Conservation (phyloP, 495 filamentous ascomycete genomes). For the Aspergillus nidulans region DNA sequence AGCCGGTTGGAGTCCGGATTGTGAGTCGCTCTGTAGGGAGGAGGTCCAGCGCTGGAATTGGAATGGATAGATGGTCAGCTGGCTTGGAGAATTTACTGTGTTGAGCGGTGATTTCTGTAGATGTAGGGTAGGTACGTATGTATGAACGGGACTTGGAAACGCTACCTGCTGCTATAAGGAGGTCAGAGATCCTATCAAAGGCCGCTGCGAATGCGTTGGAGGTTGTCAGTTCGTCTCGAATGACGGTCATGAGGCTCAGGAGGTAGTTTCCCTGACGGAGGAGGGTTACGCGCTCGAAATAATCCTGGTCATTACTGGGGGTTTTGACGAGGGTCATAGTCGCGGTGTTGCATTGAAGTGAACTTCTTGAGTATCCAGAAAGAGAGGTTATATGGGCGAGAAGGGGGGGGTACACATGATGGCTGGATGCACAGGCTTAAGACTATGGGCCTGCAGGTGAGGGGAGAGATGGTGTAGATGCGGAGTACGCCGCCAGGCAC, state of each 20-base stretch:
- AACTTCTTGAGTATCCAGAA: background rate
- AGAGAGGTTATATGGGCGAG: too few relatives aligned
- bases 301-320: background rate
- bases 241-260: slow-evolving; percentile 18
- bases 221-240: slow-evolving; percentile 12
- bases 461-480: too few relatives aligned
- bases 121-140: background rate
- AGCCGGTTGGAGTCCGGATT: slow-evolving; percentile 10
- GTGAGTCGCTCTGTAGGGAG: background rate
- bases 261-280: slow-evolving; percentile 15
- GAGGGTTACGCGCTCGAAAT: slow-evolving; percentile 2
- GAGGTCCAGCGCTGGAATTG: background rate
- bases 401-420: too few relatives aligned
- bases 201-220: slow-evolving; percentile 13
- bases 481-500: too few relatives aligned
- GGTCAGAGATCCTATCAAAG: slow-evolving; percentile 12
- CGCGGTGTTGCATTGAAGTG: background rate
- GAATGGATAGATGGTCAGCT: slow-evolving; percentile 11
- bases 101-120: too few relatives aligned
- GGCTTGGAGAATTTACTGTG: too few relatives aligned
- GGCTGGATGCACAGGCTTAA: too few relatives aligned
- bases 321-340: background rate
- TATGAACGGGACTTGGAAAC: background rate
- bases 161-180: slow-evolving; percentile 13
- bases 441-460: too few relatives aligned